These are phyloP conservation scores for Immersiporthe knoxdaviesiana DNA, from an alignment of 2,329 filamentous ascomycete genomes.

Conservation along the genomic window DNA sequence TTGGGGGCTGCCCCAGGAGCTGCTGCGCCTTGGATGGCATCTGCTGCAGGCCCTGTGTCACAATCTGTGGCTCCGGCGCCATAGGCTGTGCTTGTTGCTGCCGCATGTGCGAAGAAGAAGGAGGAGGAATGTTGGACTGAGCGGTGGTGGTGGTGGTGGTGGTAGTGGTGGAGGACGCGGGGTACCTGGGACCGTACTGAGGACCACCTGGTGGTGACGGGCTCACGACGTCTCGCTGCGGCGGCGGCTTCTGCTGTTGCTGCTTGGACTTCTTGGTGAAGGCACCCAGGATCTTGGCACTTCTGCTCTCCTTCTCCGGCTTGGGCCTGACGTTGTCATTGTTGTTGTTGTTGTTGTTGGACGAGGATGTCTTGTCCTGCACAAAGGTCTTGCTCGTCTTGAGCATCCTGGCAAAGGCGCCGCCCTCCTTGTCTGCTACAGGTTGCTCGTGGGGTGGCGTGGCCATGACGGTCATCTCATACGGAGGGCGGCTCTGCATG, in stretches of 20 bases:
- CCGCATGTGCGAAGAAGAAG: neutral
- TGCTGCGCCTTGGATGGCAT: constrained; percentile 28
- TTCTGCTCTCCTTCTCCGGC: constrained; percentile 34
- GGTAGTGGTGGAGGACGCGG: constrained; percentile 12
- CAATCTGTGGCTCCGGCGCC: constrained; percentile 18
- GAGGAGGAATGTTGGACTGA: too few relatives aligned
- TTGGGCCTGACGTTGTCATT: constrained; percentile 33
- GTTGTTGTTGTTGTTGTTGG: neutral
- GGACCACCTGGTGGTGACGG: constrained; percentile 35
- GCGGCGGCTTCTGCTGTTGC: neutral
- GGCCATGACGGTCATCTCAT: constrained; percentile 24
- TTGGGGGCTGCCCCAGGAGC: constrained; percentile 25
- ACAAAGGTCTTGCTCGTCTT: constrained; percentile 30
- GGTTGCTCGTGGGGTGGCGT: constrained; percentile 23
- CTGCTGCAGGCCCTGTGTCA: constrained; percentile 24
- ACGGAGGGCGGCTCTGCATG: constrained; percentile 16
- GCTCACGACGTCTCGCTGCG: constrained; percentile 29
- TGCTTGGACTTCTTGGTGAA: constrained; percentile 35
- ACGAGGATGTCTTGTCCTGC: constrained; percentile 25
- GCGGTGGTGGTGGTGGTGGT: constrained; percentile 1
- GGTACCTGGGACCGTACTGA: constrained; percentile 25
- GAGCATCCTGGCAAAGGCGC: constrained; percentile 29
- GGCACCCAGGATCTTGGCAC: constrained; percentile 33
- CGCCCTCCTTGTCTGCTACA: constrained; percentile 29
- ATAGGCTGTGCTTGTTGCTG: neutral